Base-by-base conservation (phyloP, 495 filamentous ascomycete species). In the Tuber microsphaerosporum region DNA sequence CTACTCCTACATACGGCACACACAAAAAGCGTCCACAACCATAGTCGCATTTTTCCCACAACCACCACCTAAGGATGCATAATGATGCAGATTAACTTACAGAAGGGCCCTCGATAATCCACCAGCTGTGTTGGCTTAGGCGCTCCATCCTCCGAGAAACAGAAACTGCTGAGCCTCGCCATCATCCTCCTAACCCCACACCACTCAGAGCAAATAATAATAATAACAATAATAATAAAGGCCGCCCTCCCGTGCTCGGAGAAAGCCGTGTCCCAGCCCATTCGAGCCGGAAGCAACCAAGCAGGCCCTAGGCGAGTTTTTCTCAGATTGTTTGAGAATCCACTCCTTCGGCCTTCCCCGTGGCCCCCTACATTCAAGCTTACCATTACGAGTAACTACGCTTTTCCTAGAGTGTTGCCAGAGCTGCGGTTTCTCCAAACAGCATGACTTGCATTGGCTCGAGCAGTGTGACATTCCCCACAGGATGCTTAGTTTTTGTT, bases 211-310 rank as follows among this genome's bases (percentile, higher is more conserved):
- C 56, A 1, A 31, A 65, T 26, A 65, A 65, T 65, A 34, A 61
- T 56, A 14, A n/a, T 51, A 26, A 61, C 26, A 61, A 61, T 51
- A 51, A n/a, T 6, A 16, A 31, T 31, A 65, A 65, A 65, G 4
- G 26, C 56, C 12, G 26, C 56, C 56, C 56, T 65, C 26, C 51
- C 51, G 12, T 22, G 14, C 14, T 65, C 56, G 56, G 56, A 8
- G 56, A 65, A 65, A 65, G 56, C 56, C 56, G 56, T 14, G 56
- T 65, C 26, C 56, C 56, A 65, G 31, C 56, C 26, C 56, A 65
- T 31, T 31, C 26, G 56, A 65, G 14, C 4, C 56, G 56, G 56
- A 65, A 65, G 56, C 56, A 26, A 34, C 26, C 26, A 65, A 65
- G 56, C 26, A 65, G 56, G 56, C 12, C 12, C 16, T 65, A 65